Conservation (phyloP, 2,329 filamentous ascomycete species). For the Cyphellophora attinorum region DNA sequence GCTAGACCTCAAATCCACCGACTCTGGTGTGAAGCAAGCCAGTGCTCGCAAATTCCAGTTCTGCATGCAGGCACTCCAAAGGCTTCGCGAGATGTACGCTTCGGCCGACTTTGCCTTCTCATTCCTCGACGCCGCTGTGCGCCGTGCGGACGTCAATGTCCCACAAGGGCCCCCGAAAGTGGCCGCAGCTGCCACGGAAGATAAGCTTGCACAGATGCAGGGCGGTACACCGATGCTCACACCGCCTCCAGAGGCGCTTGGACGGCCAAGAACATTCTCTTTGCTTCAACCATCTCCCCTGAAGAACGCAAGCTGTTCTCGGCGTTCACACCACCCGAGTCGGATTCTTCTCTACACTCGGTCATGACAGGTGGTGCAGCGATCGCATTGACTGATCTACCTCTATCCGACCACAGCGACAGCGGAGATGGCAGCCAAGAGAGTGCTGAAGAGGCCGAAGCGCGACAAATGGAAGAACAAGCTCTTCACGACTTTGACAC, state of each 20-base stretch:
- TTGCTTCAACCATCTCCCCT: slow-evolving; percentile 11
- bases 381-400: slow-evolving; percentile 6
- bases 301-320: slow-evolving; percentile 12
- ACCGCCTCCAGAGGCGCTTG: slow-evolving; percentile 17
- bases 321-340: slow-evolving; percentile 13
- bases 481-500: slow-evolving; percentile 37
- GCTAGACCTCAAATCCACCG: slow-evolving; percentile 79
- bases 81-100: slow-evolving; percentile 78
- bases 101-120: slow-evolving; percentile 94
- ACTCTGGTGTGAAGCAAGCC: slow-evolving; percentile 59
- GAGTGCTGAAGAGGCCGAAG: slow-evolving; percentile 2
- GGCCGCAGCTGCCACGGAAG: neutral
- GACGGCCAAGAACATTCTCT: slow-evolving; percentile 10
- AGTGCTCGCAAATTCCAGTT: slow-evolving; percentile 76
- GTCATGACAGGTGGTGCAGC: slow-evolving; percentile 11
- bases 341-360: slow-evolving; percentile 8
- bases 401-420: slow-evolving; percentile 2
- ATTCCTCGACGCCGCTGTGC: slow-evolving; percentile 84
- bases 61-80: slow-evolving; percentile 87
- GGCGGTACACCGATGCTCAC: slow-evolving; percentile 11
- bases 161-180: slow-evolving; percentile 2
- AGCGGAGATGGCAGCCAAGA: neutral
- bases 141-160: slow-evolving; percentile 67
- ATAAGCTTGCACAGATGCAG: slow-evolving; percentile 3
- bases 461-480: slow-evolving; percentile 3